Evolutionary conservation across 345 rosid species (phyloP), one percentile per base, ranked within the genome.

Genomic region (Murraya paniculata): DNA sequence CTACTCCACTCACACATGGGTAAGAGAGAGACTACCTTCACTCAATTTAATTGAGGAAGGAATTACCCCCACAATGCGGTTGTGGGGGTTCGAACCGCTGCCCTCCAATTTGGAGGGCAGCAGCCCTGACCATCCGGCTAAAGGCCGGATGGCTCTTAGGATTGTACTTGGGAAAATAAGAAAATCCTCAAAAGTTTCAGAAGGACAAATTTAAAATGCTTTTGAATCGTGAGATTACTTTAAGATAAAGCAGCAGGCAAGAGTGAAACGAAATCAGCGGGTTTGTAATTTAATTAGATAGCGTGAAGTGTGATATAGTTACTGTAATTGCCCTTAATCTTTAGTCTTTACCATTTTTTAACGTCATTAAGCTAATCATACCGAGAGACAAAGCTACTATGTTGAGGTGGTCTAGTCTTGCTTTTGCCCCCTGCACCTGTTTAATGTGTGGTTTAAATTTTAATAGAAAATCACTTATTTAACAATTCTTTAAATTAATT

Each of bases 381-480:
- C 71, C 59, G 31, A 36, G 56, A 65, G 72, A 81, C 84, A 66
- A 82, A 78, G 83, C 64, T 24, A 80, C 22, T 75, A 64, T 74
- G n/a, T 38, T 75, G 84, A 59, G 39, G 33, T 55, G 62, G 27
- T 30, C 58, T 45, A 27, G 61, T 22, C 6, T 22, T 69, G 64
- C 72, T 61, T 67, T 79, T 68, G 53, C 53, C 73, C 56, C 75
- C 41, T 39, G 78, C 78, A 65, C 73, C 39, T 57, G 55, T 72
- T 69, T 74, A 64, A 74, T 77, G 77, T 71, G 61, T 39, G 60
- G 24, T 78, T 64, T 73, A 60, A 73, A 74, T 41, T 83, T 61
- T 58, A 69, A 56, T 64, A 45, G 48, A 16, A 7, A 18, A 5
- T 25, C 48, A 57, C 39, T 36, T 3, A 36, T 19, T 30, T 45